Evolutionary conservation across 139 green algal species (phyloP), one percentile per base, ranked within the genome.

Genomic region (Axilococcus clingmanii): DNA sequence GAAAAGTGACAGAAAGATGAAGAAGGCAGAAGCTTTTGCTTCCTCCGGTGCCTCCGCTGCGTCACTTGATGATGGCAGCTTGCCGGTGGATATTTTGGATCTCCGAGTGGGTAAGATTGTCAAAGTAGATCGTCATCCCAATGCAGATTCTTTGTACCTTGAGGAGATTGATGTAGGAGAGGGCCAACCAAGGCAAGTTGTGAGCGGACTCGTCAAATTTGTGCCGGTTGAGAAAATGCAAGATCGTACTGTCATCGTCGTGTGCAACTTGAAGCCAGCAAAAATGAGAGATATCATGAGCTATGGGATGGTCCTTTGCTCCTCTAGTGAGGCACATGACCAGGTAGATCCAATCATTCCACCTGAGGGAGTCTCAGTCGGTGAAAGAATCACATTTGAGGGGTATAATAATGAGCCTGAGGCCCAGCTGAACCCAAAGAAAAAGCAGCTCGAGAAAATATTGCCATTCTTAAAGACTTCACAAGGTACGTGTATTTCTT

Each of bases 151-250:
- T 6, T 71, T 98, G 7, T 98, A 97, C 65, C 59, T 95, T 9
- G 91, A 97, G 68, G 61, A 96, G 58, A 96, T 98, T 12, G 89
- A 98, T 45, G 22, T 97, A 5, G 91, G 89, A 4, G 87, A 96
- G 66, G 84, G 71, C 1, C 65, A 84, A 52, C 82, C 84, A 11
- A 65, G 85, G 30, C 57, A 71, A 51, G 70, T 71, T 31, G 49
- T 57, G 5, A 82, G 56, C 17, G 91, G 91, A 4, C 75, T 98
- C 34, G 81, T 92, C 4, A 95, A 97, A 55, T 95, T 94, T 70
- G 78, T 96, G 25, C 63, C 90, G 2, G 34, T 74, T 33, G 91
- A 93, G 36, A 22, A 81, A 44, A 93, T 95, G 85, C 57, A 79
- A 58, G 69, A 65, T 14, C 43, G 79, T 7, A 55, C 62, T 5